Evolutionary conservation across 768 basidiomycete species (phyloP).

Genomic region (Leucogyrophana mollusca): DNA sequence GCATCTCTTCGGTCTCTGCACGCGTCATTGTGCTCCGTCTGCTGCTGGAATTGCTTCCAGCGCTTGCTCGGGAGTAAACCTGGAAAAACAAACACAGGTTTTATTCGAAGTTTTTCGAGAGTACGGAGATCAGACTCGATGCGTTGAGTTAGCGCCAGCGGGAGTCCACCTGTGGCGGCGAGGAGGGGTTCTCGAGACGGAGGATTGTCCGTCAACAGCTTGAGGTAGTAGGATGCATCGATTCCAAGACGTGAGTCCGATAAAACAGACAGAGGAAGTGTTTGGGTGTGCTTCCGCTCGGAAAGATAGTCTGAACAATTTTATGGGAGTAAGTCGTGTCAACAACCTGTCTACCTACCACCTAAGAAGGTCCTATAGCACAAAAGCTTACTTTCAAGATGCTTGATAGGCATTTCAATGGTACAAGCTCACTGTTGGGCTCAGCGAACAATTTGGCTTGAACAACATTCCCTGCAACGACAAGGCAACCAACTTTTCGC

Average conservation of each 20-base stretch:
- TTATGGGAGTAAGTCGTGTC: not conserved
- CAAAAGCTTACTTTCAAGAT: constrained; percentile 80
- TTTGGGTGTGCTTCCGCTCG: constrained; percentile 87
- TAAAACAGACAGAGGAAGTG: constrained; percentile 75
- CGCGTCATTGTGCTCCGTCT: constrained; percentile 59
- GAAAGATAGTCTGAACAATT: constrained; percentile 65
- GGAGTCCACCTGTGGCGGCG: constrained; percentile 93
- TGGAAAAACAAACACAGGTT: constrained; percentile 97
- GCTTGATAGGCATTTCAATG: constrained; percentile 72
- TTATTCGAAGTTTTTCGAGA: constrained; percentile 90
- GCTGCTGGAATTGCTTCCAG: constrained; percentile 57
- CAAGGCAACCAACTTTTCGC: constrained; percentile 13
- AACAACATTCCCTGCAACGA: constrained; percentile 21
- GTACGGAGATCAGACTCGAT: constrained; percentile 90
- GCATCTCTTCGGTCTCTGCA: constrained; percentile 79
- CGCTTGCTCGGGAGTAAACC: constrained; percentile 81
- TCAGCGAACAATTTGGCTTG: constrained; percentile 8
- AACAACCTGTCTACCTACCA: not conserved
- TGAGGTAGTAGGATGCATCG: constrained; percentile 90
- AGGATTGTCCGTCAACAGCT: constrained; percentile 71
- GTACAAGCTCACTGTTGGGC: constrained; percentile 8
- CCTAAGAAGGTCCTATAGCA: not conserved
- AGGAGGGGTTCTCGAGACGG: constrained; percentile 86
- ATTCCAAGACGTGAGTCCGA: constrained; percentile 94
- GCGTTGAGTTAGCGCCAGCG: constrained; percentile 80